Evolutionary conservation across 805 yeast species (phyloP), one percentile per base, ranked within the genome.

Genomic region (Candida jianshihensis): DNA sequence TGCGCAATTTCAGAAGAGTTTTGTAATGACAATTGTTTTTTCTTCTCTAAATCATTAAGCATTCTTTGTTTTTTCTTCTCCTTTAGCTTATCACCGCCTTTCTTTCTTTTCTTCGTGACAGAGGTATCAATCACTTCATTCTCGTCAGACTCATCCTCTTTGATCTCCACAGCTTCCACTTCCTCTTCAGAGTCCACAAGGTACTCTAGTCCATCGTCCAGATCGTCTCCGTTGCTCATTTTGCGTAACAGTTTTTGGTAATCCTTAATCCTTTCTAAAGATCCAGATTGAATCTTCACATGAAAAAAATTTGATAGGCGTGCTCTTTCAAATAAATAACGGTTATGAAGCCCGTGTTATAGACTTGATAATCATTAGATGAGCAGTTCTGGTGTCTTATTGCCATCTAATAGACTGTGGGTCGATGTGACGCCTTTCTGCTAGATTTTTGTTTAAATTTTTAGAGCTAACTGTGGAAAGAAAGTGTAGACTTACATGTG

Each of bases 141-240:
- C 15, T 47, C 56, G 14, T 57, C 63, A 11, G 46, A 48, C 10
- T 44, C 56, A 26, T 52, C 57, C 11, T 53, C 61, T 4, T 43
- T 59, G 21, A 51, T 58, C 11, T 47, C 61, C 11, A 57, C 56
- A 21, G 58, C 64, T 29, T 57, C 61, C 22, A 56, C 63, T 14
- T 60, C 74, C 26, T 59, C 63, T 14, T 52, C 69, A 4, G 60
- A 47, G 27, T 70, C 73, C 18, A 73, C 64, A 5, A 66, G 70
- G 51, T 82, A 83, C 4, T 69, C 81, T 34, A 86, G 62, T 3
- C 87, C 90, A 53, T 85, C 95, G 35, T 84, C 89, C 40, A 86
- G 64, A 41, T 81, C 95, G 57, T 87, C 95, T 13, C 71, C 82
- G 30, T 55, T 41, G 20, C 43, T 43, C 47, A 43, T 43, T 3